Evolutionary conservation across 2,329 filamentous ascomycete species (phyloP).

Genomic region (Xylogone sp.): DNA sequence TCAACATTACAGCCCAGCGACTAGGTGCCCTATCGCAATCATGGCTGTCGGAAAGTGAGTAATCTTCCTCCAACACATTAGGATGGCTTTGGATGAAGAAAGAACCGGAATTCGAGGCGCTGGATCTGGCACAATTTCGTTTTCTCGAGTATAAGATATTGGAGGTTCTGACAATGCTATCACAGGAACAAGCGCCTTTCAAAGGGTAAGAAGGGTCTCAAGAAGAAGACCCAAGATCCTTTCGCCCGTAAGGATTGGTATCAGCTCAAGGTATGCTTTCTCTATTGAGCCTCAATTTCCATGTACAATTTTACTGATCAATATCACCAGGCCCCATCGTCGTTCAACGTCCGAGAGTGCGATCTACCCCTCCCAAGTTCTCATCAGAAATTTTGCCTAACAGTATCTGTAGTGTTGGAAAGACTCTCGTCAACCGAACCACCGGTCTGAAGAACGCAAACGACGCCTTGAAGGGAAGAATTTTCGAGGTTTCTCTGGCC

Average conservation of each 20-base stretch:
- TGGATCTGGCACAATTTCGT: neutral
- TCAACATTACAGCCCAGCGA: slow-evolving; percentile 20
- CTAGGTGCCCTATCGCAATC: slow-evolving; percentile 51
- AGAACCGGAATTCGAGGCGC: neutral
- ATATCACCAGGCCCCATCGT: slow-evolving; percentile 72
- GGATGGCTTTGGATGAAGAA: slow-evolving; percentile 1
- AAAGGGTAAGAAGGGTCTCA: slow-evolving; percentile 99
- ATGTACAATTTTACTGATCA: slow-evolving; percentile 25
- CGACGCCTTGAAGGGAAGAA: slow-evolving; percentile 96
- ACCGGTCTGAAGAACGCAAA: slow-evolving; percentile 99
- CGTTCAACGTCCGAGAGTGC: slow-evolving; percentile 95
- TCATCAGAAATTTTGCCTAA: slow-evolving; percentile 29
- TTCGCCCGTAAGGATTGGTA: slow-evolving; percentile 99
- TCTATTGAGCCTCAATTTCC: slow-evolving; percentile 5
- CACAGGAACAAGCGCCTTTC: slow-evolving; percentile 98
- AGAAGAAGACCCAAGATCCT: slow-evolving; percentile 98
- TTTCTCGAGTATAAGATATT: neutral
- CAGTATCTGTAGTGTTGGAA: slow-evolving; percentile 75
- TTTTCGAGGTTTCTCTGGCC: slow-evolving; percentile 97
- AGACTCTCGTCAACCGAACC: slow-evolving; percentile 98
- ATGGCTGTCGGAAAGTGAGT: slow-evolving; percentile 81
- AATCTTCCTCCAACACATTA: slow-evolving; percentile 9
- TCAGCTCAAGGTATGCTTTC: slow-evolving; percentile 75
- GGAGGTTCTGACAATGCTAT: slow-evolving; percentile 23
- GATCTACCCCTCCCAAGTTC: slow-evolving; percentile 8